Percentiles rank a stretch among this genome's conserved stretches.
phyloP scores from a whole-genome alignment of 352 stramenopile species.

The Peronospora tabacina region DNA sequence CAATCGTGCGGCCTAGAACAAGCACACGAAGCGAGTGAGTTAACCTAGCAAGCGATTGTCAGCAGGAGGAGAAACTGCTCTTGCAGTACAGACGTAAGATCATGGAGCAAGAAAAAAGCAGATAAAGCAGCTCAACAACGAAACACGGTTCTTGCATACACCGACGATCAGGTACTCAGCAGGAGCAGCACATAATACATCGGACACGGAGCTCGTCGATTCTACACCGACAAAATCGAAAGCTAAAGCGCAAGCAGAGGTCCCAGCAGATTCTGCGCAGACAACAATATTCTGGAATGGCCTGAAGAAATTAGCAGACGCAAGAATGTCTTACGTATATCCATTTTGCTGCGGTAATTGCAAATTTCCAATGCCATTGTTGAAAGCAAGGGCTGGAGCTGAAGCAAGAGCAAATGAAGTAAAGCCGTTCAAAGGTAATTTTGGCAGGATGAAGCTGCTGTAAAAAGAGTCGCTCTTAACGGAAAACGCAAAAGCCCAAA shows the following conservation, averaged over 20 bases:
- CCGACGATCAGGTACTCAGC: conserved; percentile 9
- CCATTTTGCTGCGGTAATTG: conserved; percentile 32
- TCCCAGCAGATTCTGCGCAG: conserved; percentile 48
- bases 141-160: conserved; percentile 9
- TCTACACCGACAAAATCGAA: conserved; percentile 72
- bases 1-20: conserved; percentile 45
- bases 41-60: conserved; percentile 59
- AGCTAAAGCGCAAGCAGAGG: conserved; percentile 68
- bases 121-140: conserved; percentile 20
- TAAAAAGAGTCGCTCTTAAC: not conserved
- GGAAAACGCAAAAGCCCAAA: conserved; percentile 1
- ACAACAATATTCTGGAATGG: conserved; percentile 28
- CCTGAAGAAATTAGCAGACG: conserved; percentile 11
- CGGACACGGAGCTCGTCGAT: conserved; percentile 43
- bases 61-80: conserved; percentile 74
- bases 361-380: conserved; percentile 32
- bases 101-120: conserved; percentile 41
- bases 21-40: conserved; percentile 37
- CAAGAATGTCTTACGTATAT: conserved; percentile 28
- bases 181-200: not conserved
- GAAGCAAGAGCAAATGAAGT: conserved; percentile 23
- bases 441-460: not conserved
- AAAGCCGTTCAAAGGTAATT: conserved; percentile 17
- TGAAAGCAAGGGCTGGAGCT: conserved; percentile 18
- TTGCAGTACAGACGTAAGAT: conserved; percentile 62